A percentile compares a stretch with the other conserved stretches of the same genome.
These are phyloP conservation scores for Cryptococcus sp. DNA, from an alignment of 1,284 basidiomycete genomes.

Conservation along the genomic window DNA sequence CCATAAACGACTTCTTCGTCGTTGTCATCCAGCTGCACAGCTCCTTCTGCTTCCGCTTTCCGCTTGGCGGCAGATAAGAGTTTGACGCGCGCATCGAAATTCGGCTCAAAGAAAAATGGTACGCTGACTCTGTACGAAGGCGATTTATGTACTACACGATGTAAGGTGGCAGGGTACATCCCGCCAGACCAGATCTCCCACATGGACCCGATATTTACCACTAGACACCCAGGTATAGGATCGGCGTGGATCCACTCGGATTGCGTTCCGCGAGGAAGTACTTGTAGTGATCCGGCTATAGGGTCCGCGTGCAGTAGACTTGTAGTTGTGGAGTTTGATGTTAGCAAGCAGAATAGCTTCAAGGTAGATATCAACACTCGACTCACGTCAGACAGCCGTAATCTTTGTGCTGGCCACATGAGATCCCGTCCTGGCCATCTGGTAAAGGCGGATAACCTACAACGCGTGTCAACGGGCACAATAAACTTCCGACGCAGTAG, in stretches of 20 bases:
- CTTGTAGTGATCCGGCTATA: slow-evolving; percentile 74
- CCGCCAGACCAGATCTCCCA: slow-evolving; percentile 39
- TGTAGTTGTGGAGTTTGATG: slow-evolving; percentile 1
- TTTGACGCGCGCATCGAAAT: slow-evolving; percentile 27
- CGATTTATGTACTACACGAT: slow-evolving; percentile 36
- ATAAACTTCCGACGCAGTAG: neutral
- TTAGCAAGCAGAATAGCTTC: neutral
- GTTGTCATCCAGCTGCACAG: slow-evolving; percentile 2
- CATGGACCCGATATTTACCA: slow-evolving; percentile 68
- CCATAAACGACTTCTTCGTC: slow-evolving; percentile 21
- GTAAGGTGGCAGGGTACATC: slow-evolving; percentile 37
- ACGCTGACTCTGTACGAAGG: slow-evolving; percentile 32
- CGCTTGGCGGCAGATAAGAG: slow-evolving; percentile 29
- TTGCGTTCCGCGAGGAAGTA: slow-evolving; percentile 62
- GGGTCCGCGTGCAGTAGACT: slow-evolving; percentile 79
- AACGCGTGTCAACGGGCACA: neutral
- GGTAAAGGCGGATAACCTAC: slow-evolving; percentile 82
- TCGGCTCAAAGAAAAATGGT: slow-evolving; percentile 46
- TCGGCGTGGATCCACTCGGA: slow-evolving; percentile 68
- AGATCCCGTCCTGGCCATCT: slow-evolving; percentile 70
- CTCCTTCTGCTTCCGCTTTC: slow-evolving; percentile 19
- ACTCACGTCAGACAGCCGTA: slow-evolving; percentile 80
- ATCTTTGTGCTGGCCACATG: slow-evolving; percentile 84
- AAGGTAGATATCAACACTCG: slow-evolving; percentile 7
- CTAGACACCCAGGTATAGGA: slow-evolving; percentile 69